These are phyloP conservation scores for Xylaria sp. DNA, from an alignment of 2,329 filamentous ascomycete species.

Conservation along the genomic window DNA sequence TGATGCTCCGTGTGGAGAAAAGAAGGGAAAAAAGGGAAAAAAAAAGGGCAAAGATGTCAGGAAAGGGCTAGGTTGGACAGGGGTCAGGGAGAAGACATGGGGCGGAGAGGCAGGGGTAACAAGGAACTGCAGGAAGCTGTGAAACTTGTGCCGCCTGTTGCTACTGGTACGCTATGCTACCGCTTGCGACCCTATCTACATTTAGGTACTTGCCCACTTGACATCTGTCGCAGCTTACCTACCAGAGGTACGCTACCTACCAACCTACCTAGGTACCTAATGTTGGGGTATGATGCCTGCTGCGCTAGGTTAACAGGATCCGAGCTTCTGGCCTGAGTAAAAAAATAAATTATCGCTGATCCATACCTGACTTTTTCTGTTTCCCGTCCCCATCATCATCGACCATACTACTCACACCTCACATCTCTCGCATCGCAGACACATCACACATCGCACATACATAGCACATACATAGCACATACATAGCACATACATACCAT, in stretches of 20 bases:
- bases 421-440: neutral
- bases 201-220: neutral
- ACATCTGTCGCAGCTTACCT: no score
- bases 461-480: neutral
- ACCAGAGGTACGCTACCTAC: neutral
- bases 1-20: constrained; percentile 2
- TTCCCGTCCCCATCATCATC: constrained; percentile 11
- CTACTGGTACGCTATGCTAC: neutral
- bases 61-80: neutral
- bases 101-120: constrained; percentile 17
- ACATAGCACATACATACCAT: neutral
- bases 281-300: constrained; percentile 25
- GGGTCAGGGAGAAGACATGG: neutral
- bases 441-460: neutral
- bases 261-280: neutral
- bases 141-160: constrained; percentile 19
- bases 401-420: neutral
- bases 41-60: constrained; percentile 19
- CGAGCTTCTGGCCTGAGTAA: constrained; percentile 25
- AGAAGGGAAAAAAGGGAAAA: neutral
- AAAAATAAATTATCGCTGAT: constrained; percentile 27
- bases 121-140: constrained; percentile 31
- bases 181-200: neutral
- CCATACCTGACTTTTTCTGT: constrained; percentile 7
- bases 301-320: constrained; percentile 17